phyloP scores from a whole-genome alignment of 1,284 basidiomycete genomes.

The Puccinia novopanici region DNA sequence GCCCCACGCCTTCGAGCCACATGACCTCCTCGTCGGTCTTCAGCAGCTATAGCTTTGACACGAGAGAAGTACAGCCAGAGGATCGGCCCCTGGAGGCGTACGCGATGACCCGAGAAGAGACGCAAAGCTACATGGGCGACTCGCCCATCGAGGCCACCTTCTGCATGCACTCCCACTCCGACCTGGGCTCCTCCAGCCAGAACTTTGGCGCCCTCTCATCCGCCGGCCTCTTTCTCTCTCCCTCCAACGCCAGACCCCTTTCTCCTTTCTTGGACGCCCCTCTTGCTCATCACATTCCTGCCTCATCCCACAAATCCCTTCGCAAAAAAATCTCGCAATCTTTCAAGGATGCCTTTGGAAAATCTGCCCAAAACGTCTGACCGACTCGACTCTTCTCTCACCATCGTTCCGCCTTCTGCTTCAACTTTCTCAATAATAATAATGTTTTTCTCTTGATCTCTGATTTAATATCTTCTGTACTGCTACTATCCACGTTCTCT shows the following conservation, averaged over 20 bases:
- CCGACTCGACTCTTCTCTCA: not conserved
- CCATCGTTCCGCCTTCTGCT: not conserved
- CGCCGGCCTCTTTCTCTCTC: not conserved
- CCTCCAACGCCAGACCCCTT: not conserved
- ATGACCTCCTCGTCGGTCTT: constrained; percentile 10
- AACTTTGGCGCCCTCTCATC: constrained; percentile 12
- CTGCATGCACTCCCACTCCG: constrained; percentile 1
- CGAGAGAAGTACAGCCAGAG: not conserved
- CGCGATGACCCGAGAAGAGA: constrained; percentile 21
- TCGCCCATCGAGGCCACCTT: not conserved
- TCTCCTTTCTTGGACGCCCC: not conserved
- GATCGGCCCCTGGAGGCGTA: not conserved
- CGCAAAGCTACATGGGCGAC: constrained; percentile 18
- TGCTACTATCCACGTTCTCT: not conserved
- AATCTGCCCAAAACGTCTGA: not conserved
- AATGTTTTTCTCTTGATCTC: not conserved
- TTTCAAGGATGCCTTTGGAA: constrained; percentile 11
- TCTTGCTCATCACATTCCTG: not conserved
- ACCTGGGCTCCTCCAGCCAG: not conserved
- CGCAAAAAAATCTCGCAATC: constrained; percentile 30
- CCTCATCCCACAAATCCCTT: not conserved
- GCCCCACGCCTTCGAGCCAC: constrained; percentile 5
- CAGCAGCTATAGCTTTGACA: constrained; percentile 7
- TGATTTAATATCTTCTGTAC: not conserved
- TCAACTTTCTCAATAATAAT: not conserved